Evolutionary conservation across 441 rosid genomes (phyloP), one percentile per base, ranked within the genome.

Genomic region (Brassica hybrid): DNA sequence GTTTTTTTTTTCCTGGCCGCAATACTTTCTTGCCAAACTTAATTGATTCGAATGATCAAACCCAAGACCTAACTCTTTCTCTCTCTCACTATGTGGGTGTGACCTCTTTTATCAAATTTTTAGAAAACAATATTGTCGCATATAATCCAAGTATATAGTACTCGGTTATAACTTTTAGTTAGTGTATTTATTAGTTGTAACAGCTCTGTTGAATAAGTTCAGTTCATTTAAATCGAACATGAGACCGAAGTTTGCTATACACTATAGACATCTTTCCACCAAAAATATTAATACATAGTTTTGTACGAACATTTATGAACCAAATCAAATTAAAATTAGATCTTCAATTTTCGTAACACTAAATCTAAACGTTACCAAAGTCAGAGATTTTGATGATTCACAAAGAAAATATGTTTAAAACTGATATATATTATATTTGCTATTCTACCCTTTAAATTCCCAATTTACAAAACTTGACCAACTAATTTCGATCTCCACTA

Each of bases 391-490:
- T 50, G 67, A 2, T 65, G 16, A 65, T 54, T 3, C 36, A 27
- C 38, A 61, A 58, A 32, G 67, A 32, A 63, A 50, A 50, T 50
- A 43, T 12, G 27, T 17, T 13, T 17, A 67, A 43, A 32, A 14
- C 4, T 18, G 32, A 63, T 64, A 54, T 56, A 63, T 64, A 27
- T n/a, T 8, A 77, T 32, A 48, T 21, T 48, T 66, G 58, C 73
- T 77, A 59, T 6, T 19, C 57, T 66, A 66, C 62, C 45, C 50
- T 19, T 34, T 13, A 27, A 58, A 48, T 36, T 38, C 25, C 14
- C 67, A 78, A 67, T 78, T 66, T 78, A 78, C 81, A 78, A 78
- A 71, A 30, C 58, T 58, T 65, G 17, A 64, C 11, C 56, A 41
- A 25, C 60, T 56, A 56, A 56, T 18, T 56, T 56, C 60, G 9